Base-by-base conservation (phyloP, 176 grass and related monocot species). In the Areca catechu region DNA sequence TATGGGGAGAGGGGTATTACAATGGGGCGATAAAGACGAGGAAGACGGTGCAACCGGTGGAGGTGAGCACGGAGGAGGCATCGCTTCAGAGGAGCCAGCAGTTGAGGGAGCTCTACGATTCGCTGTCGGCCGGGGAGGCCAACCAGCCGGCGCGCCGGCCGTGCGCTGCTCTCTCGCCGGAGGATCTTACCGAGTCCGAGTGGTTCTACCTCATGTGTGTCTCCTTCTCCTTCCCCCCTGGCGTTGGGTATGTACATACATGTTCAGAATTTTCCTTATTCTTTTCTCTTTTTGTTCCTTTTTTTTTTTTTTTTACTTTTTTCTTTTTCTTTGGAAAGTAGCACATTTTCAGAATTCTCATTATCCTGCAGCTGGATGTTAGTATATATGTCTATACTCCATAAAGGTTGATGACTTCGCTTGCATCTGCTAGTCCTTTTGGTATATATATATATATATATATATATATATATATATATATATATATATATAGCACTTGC, bases 181-280 rank as follows among this genome's bases (percentile, higher is more conserved):
- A 97, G 79, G 92, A 97, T 58, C 72, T 97, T 21, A 82, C 86
- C 20, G 92, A 91, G 68, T 82, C 86, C 16, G 92, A 97, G 58
- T 97, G 92, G 92, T 97, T 91, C 75, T 97, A 82, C 72, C 92
- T 97, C 69, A 88, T 97, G 86, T 97, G 65, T 20, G 72, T 89
- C 22, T 90, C 86, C 65, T 97, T 89, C 75, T 85, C 78, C 58
- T 97, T 88, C 65, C 78, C 92, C 64, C 75, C 80, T 4, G 75
- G 57, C 27, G 19, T 76, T 55, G 92, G 92, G 86, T 96, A 90
- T 29, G 29, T 47, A 58, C 37, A 0, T 47, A 58, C 37, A 0
- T 16, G 20, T 12, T 15, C 52, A 54, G 19, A 19, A 20, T 22
- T 4, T 19, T 14, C 10, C 3, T 48, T 7, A n/a, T 37, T 27